Evolutionary conservation across 306 rosid genomes (phyloP).

Genomic region (Sicyos baderoa): DNA sequence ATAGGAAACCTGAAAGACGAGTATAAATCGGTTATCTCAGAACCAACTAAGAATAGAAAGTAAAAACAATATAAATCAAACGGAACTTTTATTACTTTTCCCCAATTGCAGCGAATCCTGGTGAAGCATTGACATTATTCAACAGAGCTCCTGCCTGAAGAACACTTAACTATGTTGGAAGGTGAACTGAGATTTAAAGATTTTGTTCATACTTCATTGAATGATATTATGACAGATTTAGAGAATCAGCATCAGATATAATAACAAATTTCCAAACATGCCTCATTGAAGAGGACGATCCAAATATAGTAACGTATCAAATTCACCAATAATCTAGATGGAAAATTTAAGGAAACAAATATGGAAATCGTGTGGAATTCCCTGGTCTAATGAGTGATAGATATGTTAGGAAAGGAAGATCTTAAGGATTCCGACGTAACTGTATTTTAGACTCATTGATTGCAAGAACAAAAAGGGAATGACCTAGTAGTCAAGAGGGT

Average conservation of each 20-base stretch:
- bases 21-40: conserved; percentile 11
- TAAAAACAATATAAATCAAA: background rate
- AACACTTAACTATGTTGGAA: conserved; percentile 15
- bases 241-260: background rate
- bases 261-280: background rate
- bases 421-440: background rate
- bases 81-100: conserved; percentile 36
- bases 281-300: background rate
- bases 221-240: background rate
- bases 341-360: background rate
- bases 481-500: too few species aligned
- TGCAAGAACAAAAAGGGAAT: background rate
- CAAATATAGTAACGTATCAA: background rate
- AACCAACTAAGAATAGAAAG: background rate
- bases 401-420: background rate
- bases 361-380: background rate
- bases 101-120: conserved; percentile 31
- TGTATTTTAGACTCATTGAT: background rate
- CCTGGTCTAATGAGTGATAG: background rate
- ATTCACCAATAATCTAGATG: background rate
- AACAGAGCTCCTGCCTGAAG: conserved; percentile 37
- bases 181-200: background rate
- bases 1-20: conserved; percentile 52
- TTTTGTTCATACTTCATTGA: background rate
- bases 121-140: conserved; percentile 26